phyloP scores from a whole-genome alignment of 2,329 filamentous ascomycete genomes.

The Cercospora brassicicola region DNA sequence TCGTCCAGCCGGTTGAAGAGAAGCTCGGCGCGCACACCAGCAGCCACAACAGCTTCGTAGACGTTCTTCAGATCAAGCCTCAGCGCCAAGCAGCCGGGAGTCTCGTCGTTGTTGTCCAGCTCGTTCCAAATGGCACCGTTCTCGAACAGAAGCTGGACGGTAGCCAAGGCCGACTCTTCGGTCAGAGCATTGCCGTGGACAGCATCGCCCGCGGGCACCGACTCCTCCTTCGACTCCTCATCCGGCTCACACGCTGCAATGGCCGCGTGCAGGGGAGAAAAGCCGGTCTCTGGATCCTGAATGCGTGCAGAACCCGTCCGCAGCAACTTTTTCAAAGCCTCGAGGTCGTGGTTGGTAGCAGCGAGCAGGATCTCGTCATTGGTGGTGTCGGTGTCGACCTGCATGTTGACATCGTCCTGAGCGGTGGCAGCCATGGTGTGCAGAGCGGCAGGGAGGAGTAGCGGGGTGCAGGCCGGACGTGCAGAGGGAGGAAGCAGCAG shows the following conservation, averaged over 20 bases:
- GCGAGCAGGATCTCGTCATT: conserved; percentile 65
- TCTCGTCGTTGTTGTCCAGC: conserved; percentile 80
- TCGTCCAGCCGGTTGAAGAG: conserved; percentile 78
- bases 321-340: conserved; percentile 68
- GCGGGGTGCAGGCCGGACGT: conserved; percentile 3
- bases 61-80: conserved; percentile 66
- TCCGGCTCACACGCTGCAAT: conserved; percentile 63
- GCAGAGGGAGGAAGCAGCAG: neutral
- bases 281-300: conserved; percentile 81
- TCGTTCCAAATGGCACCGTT: conserved; percentile 98
- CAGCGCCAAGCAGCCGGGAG: conserved; percentile 81
- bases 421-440: neutral
- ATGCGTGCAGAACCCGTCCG: conserved; percentile 65
- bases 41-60: conserved; percentile 82
- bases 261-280: conserved; percentile 84
- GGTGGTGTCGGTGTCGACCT: conserved; percentile 46
- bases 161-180: conserved; percentile 64
- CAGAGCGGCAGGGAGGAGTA: neutral
- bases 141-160: conserved; percentile 74
- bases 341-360: conserved; percentile 66
- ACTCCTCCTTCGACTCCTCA: conserved; percentile 38
- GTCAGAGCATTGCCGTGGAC: conserved; percentile 38
- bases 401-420: conserved; percentile 25
- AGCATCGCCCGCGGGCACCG: conserved; percentile 37
- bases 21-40: conserved; percentile 86